phyloP scores from a whole-genome alignment of 2,329 filamentous ascomycete genomes.

The Fusarium solani-melongenae region DNA sequence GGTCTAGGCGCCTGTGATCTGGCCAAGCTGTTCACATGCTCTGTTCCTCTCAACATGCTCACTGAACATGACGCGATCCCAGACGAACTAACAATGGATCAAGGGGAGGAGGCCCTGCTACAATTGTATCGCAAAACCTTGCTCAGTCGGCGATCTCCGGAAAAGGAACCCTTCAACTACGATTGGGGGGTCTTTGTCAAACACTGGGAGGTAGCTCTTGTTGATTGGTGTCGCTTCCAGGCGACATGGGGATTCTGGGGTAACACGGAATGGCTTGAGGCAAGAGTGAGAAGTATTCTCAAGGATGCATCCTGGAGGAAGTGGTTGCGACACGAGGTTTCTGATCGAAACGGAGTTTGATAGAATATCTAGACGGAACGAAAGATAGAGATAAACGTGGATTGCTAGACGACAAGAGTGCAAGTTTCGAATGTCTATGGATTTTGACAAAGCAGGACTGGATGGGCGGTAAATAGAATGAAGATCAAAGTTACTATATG shows the following conservation, averaged over 20 bases:
- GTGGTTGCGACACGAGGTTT: conserved; percentile 52
- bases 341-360: background rate
- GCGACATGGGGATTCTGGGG: conserved; percentile 72
- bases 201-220: conserved; percentile 75
- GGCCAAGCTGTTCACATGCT: conserved; percentile 75
- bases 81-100: conserved; percentile 58
- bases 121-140: conserved; percentile 59
- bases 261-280: conserved; percentile 68
- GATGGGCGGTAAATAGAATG: background rate
- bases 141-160: conserved; percentile 23
- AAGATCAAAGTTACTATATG: background rate
- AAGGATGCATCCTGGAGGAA: conserved; percentile 56
- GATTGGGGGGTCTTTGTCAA: conserved; percentile 63
- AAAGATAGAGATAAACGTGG: background rate
- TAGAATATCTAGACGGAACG: background rate
- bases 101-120: conserved; percentile 63
- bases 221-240: conserved; percentile 74
- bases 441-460: background rate
- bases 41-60: conserved; percentile 67
- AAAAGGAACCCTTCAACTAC: conserved; percentile 50
- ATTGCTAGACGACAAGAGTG: background rate
- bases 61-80: conserved; percentile 46
- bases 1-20: conserved; percentile 74
- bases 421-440: background rate
- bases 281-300: conserved; percentile 62